phyloP scores from a whole-genome alignment of 176 grass and related monocot species.

The Carex cristatella region DNA sequence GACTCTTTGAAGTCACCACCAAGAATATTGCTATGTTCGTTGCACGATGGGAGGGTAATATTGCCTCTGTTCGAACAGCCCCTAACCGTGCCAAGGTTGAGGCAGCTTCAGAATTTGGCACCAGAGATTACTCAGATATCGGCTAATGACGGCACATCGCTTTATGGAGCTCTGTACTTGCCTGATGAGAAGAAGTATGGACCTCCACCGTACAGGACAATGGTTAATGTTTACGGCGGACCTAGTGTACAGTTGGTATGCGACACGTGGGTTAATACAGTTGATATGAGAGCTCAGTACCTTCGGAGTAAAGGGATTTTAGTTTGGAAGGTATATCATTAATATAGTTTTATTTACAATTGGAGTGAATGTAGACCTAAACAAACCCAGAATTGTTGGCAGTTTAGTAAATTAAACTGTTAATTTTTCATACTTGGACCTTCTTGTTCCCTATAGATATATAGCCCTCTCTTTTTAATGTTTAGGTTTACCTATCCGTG shows the following conservation, averaged over 20 bases:
- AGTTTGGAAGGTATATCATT: slow-evolving; percentile 93
- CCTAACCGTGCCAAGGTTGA: slow-evolving; percentile 44
- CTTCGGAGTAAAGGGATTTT: slow-evolving; percentile 86
- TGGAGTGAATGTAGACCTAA: neutral
- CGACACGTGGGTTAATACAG: slow-evolving; percentile 92
- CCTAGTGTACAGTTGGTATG: slow-evolving; percentile 83
- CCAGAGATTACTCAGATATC: slow-evolving; percentile 81
- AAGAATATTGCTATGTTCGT: slow-evolving; percentile 68
- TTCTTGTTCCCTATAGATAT: neutral
- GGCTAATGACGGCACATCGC: slow-evolving; percentile 64
- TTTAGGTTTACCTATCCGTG: neutral
- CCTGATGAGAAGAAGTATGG: slow-evolving; percentile 86
- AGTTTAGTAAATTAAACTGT: neutral
- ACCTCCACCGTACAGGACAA: slow-evolving; percentile 83
- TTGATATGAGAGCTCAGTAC: slow-evolving; percentile 99
- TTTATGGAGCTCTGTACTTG: slow-evolving; percentile 82
- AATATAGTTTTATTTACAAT: neutral
- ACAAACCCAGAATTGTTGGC: neutral
- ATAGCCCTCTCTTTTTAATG: neutral
- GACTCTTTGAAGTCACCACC: slow-evolving; percentile 81
- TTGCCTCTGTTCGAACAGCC: slow-evolving; percentile 81
- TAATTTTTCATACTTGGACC: neutral
- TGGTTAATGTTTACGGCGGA: slow-evolving; percentile 85
- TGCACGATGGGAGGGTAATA: slow-evolving; percentile 81
- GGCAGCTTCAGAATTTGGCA: slow-evolving; percentile 61